Evolutionary conservation across 73 alveolate species (phyloP), one percentile per base, ranked within the genome.

Genomic region (Urostyla sp.): DNA sequence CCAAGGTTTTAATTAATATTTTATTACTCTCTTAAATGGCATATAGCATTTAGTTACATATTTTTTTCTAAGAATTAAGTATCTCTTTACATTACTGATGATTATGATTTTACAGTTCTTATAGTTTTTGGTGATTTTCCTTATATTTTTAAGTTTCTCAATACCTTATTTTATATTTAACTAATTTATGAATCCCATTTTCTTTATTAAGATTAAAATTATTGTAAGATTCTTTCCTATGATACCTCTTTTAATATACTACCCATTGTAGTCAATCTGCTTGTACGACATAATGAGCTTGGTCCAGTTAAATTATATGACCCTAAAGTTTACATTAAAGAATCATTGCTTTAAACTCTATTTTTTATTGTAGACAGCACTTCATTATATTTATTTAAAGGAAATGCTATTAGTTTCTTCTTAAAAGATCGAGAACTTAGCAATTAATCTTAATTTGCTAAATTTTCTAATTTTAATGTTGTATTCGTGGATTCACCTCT

Each of bases 1-100:
- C 79, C 79, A 1, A 63, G 61, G 35, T 63, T 63, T 43, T 63
- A 21, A 43, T 63, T 63, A 4, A 24, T 63, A 40, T 63, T 3
- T 28, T 63, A 38, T 44, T 18, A 23, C 7, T 63, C 58, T 16
- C 60, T 34, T 23, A 63, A 28, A 23, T 63, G 60, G 13, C 8
- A 10, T 1, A 43, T 32, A 43, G 61, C 79, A 11, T 63, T 63
- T 13, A n/a, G 4, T 5, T 26, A 6, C 50, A 43, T 13, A 13
- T 5, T 11, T 6, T 43, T 63, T 31, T 63, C 79, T 18, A 27
- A 10, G 26, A 38, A 40, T 10, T 18, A 35, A 21, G 27, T 16
- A 63, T 63, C 79, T 24, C 79, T 63, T 60, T 43, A 21, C 79
- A 63, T 63, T 3, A 63, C 79, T 38, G 79, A 63, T 8, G 20